phyloP scores from a whole-genome alignment of 1,284 basidiomycete species.

The Lentinula novae-zelandiae region DNA sequence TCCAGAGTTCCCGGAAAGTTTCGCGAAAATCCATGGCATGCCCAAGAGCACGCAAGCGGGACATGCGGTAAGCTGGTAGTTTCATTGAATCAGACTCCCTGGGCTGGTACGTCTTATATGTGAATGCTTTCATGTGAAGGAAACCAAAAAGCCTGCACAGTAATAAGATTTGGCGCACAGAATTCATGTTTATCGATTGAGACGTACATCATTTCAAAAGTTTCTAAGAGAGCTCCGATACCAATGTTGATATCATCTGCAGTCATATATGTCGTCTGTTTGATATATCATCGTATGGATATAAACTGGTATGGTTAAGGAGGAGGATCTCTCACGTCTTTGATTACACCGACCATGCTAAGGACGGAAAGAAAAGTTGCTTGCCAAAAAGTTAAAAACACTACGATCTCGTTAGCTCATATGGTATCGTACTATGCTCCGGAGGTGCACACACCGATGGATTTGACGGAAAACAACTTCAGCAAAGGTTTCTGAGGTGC shows the following conservation, averaged over 20 bases:
- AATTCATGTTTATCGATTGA: neutral
- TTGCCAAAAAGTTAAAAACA: slow-evolving; percentile 83
- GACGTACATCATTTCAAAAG: slow-evolving; percentile 73
- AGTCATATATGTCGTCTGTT: slow-evolving; percentile 63
- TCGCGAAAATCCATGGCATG: slow-evolving; percentile 69
- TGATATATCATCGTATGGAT: neutral
- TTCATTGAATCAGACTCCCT: slow-evolving; percentile 24
- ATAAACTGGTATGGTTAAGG: slow-evolving; percentile 1
- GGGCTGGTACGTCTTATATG: slow-evolving; percentile 66
- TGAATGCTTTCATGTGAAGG: slow-evolving; percentile 73
- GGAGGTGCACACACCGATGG: slow-evolving; percentile 49
- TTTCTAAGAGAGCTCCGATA: slow-evolving; percentile 65
- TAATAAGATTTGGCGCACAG: slow-evolving; percentile 10
- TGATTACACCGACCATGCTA: slow-evolving; percentile 60
- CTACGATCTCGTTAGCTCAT: slow-evolving; percentile 25
- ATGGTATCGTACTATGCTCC: neutral
- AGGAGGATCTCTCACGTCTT: slow-evolving; percentile 44
- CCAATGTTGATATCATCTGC: slow-evolving; percentile 74
- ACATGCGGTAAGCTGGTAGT: slow-evolving; percentile 35
- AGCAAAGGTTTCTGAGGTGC: slow-evolving; percentile 62
- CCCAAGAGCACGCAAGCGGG: slow-evolving; percentile 49
- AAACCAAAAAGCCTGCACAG: slow-evolving; percentile 56
- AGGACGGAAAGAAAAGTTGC: slow-evolving; percentile 59
- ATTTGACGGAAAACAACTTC: slow-evolving; percentile 72
- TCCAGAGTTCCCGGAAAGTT: slow-evolving; percentile 56